These are phyloP conservation scores for Aureobasidium uvarum DNA, from an alignment of 2,329 filamentous ascomycete genomes.

Conservation along the genomic window DNA sequence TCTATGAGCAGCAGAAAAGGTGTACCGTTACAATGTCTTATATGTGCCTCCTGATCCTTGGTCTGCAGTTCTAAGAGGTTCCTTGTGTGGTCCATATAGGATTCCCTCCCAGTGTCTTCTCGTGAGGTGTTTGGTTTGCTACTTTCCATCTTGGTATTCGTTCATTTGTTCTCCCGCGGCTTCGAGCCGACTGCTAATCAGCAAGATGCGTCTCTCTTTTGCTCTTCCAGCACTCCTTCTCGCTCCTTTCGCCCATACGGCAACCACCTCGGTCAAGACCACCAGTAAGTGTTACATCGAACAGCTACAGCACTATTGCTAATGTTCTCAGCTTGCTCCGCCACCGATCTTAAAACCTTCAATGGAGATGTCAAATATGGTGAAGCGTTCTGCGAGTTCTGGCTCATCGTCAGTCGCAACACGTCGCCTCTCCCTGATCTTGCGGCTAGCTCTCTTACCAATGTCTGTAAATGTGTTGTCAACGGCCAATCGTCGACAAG, in stretches of 20 bases:
- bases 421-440: constrained; percentile 19
- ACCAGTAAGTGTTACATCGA: not conserved
- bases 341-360: constrained; percentile 8
- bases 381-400: constrained; percentile 16
- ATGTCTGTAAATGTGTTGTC: constrained; percentile 16
- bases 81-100: constrained; percentile 5
- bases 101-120: not conserved
- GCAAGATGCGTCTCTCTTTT: constrained; percentile 22
- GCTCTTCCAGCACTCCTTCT: constrained; percentile 21
- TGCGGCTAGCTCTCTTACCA: constrained; percentile 8
- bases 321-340: not conserved
- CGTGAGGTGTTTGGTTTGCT: constrained; percentile 5
- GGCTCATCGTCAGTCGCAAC: constrained; percentile 9
- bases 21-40: constrained; percentile 16
- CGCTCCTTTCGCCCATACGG: constrained; percentile 12
- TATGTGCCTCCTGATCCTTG: constrained; percentile 4
- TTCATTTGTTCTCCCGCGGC: constrained; percentile 7
- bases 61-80: not conserved
- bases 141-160: constrained; percentile 4
- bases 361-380: constrained; percentile 14
- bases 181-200: constrained; percentile 3
- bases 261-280: constrained; percentile 7
- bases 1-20: not conserved
- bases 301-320: not conserved
- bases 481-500: not conserved